Base-by-base conservation (phyloP, 2,329 filamentous ascomycete species). In the Aspergillus spinulosporus region DNA sequence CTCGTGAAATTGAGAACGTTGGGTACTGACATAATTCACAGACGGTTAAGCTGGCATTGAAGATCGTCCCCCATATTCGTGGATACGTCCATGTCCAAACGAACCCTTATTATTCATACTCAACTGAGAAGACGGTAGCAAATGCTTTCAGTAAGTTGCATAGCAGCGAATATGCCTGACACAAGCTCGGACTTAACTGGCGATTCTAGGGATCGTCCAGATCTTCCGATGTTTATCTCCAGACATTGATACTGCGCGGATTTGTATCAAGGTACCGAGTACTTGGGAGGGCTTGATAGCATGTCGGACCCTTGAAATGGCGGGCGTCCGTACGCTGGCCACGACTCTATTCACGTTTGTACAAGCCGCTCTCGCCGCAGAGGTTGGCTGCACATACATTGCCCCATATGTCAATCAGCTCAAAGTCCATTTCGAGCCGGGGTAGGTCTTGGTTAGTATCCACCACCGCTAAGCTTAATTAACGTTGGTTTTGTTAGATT, bases 401-500 rank as follows among this genome's bases (percentile, higher is more conserved):
- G 83, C 85, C 0, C 85, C 86, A 0, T 79, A 87, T 59, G 82
- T 88, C 31, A 87, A 88, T 64, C 84, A 87, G 61, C 72, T 88
- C 40, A 82, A 80, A 60, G 85, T 86, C 4, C 84, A 87, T 62
- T 83, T 86, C 55, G 80, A 84, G 43, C 52, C 62, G 6, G 67
- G 64, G 70, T 71, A 37, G 48, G 63, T 32, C 21, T 21, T 54
- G 3, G 7, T 15, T 26, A 9, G 12, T 9, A 21, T 4, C 12
- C 37, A 14, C 7, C 7, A 34, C 32, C 8, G 3, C 8, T 9
- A 8, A 28, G 26, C 3, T n/a, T 9, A 39, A 42, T 43, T 47
- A 26, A 57, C 1, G 42, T 6, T 15, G 34, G 21, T 21, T 21
- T 37, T 12, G 4, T 37, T 21, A 55, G 50, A 31, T 66, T 67